A percentile compares a stretch with the other conserved stretches of the same genome.
phyloP scores from a whole-genome alignment of 306 rosid genomes.

The Citrullus amarus region DNA sequence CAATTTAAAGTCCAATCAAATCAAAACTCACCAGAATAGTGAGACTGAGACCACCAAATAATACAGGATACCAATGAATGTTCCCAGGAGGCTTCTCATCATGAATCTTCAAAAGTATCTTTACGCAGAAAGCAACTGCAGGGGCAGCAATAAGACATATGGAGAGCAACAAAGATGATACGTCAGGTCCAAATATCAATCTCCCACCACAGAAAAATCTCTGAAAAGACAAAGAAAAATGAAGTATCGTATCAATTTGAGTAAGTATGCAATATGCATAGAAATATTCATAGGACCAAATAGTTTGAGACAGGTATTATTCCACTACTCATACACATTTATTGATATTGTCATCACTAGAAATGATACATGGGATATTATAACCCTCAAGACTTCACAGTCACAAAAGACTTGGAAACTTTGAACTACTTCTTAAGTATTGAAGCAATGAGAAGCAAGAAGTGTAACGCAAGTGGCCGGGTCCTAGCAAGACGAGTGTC shows the following conservation, averaged over 20 bases:
- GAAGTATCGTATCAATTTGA: constrained; percentile 18
- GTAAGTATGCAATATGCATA: neutral
- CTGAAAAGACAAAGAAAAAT: constrained; percentile 33
- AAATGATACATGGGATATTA: neutral
- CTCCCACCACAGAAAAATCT: constrained; percentile 82
- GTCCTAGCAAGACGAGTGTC: no score
- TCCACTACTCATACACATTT: neutral
- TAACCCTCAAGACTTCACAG: neutral
- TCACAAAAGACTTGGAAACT: neutral
- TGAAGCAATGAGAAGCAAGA: neutral
- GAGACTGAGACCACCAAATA: constrained; percentile 37
- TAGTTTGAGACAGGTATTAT: neutral
- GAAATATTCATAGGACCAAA: neutral
- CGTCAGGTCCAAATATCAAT: constrained; percentile 89
- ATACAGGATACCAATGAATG: constrained; percentile 37
- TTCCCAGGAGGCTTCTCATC: neutral
- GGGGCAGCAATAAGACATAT: constrained; percentile 55
- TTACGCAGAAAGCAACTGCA: constrained; percentile 58
- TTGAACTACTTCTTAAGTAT: neutral
- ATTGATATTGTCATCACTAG: neutral
- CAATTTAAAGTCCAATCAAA: neutral
- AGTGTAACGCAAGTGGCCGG: neutral
- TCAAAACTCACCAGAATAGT: constrained; percentile 49
- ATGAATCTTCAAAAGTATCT: constrained; percentile 28
- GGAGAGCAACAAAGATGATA: constrained; percentile 60